A percentile compares a stretch with the other conserved stretches of the same genome.
Conservation (phyloP, 345 rosid genomes). For the Sisymbrium irio region DNA sequence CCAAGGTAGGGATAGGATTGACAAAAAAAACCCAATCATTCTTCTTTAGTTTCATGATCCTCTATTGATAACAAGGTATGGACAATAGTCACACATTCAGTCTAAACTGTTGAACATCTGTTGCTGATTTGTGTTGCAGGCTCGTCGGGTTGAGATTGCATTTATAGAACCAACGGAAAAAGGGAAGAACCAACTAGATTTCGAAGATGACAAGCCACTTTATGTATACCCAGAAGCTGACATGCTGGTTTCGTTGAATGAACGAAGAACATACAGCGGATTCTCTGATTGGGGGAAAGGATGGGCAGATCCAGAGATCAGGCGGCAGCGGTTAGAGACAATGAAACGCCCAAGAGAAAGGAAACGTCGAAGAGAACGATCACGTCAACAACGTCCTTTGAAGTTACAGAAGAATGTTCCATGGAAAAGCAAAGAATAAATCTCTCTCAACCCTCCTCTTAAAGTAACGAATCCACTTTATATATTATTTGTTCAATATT, state of each 20-base stretch:
- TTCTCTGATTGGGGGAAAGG: constrained; percentile 83
- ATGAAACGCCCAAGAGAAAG: constrained; percentile 24
- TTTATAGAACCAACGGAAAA: constrained; percentile 52
- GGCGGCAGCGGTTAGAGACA: constrained; percentile 52
- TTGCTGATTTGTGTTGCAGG: constrained; percentile 41
- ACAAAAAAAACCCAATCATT: neutral
- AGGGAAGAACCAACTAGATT: constrained; percentile 54
- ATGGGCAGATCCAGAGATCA: constrained; percentile 91
- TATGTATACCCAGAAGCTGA: constrained; percentile 74
- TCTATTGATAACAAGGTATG: neutral
- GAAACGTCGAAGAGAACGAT: constrained; percentile 17
- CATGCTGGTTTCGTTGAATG: constrained; percentile 55
- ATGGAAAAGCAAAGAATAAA: constrained; percentile 31
- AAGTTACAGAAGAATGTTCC: constrained; percentile 21
- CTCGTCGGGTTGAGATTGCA: constrained; percentile 67
- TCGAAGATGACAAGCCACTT: constrained; percentile 40
- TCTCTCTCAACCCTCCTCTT: neutral
- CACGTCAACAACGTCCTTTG: constrained; percentile 2
- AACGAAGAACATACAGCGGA: constrained; percentile 39
- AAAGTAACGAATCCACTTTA: constrained; percentile 24
- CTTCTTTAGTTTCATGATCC: neutral
- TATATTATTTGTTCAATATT: neutral
- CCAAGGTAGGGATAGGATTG: constrained; percentile 42
- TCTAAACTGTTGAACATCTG: neutral
- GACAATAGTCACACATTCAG: neutral